Evolutionary conservation across 2,329 filamentous ascomycete genomes (phyloP).

Genomic region (Fusarium veterinarium): DNA sequence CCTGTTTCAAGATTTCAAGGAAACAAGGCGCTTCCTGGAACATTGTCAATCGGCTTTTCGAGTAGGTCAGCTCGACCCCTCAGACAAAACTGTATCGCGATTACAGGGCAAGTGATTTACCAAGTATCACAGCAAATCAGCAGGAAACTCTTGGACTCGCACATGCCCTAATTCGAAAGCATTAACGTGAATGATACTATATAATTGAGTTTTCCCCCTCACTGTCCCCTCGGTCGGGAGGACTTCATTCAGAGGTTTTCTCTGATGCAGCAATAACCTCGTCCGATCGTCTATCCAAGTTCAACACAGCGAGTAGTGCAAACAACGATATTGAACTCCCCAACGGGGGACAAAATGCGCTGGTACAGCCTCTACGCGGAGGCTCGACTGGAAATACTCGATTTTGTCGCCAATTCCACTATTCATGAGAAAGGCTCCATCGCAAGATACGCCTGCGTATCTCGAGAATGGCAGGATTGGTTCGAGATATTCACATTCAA

Average conservation of each 20-base stretch:
- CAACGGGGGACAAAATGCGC: accelerated
- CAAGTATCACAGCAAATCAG: not conserved
- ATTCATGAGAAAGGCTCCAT: not conserved
- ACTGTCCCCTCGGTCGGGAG: accelerated
- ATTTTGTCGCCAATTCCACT: not conserved
- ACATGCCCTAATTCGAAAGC: not conserved
- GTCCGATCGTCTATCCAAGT: too few species aligned
- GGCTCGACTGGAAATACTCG: not conserved
- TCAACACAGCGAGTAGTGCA: not conserved
- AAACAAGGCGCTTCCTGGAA: not conserved
- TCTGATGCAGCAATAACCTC: too few species aligned
- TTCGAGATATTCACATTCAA: not conserved
- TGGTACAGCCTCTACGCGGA: not conserved
- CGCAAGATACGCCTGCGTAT: not conserved
- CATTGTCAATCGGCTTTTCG: not conserved
- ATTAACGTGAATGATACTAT: accelerated
- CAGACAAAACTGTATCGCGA: not conserved
- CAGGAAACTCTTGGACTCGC: not conserved
- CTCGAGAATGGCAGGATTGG: not conserved
- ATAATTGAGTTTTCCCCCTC: accelerated
- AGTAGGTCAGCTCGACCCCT: not conserved
- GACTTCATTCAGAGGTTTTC: not conserved
- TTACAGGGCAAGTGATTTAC: not conserved
- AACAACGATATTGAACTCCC: accelerated
- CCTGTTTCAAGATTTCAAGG: too few species aligned